Evolutionary conservation across 352 stramenopile genomes (phyloP), one percentile per base, ranked within the genome.

Genomic region (Plasmopara halstedii): DNA sequence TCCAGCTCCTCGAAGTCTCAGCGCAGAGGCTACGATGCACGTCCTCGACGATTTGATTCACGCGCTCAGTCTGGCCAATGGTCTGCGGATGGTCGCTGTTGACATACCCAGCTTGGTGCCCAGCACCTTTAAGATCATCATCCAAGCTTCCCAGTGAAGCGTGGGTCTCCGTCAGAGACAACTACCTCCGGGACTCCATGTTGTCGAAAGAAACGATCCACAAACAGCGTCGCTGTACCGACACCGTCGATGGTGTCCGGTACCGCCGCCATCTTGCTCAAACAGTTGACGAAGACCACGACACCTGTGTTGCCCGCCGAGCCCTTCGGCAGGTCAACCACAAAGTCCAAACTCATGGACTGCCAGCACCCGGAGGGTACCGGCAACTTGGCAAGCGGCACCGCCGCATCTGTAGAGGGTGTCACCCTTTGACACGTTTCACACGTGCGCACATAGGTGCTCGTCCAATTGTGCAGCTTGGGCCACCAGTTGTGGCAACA

Each of bases 241-340:
- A 32, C 18, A 32, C 29, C 29, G 20, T 48, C 29, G 3, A 48
- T 32, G 19, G 29, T 22, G 6, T 48, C 29, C 29, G 27, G 29
- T 19, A 40, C 42, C n/a, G 29, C 42, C 42, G 29, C 27, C 19
- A 48, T 46, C 26, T 44, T 42, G 38, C 37, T 41, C 7, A 38
- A 48, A 9, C 32, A 17, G 47, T 13, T 15, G 6, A 15, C 26
- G 11, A 31, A 31, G 26, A 31, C 26, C 26, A 31, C 26, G 26
- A 31, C 11, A 11, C 26, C 26, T 15, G 11, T 19, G 27, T 50
- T 27, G n/a, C n/a, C n/a, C n/a, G n/a, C n/a, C n/a, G n/a, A n/a
- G n/a, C n/a, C n/a, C n/a, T n/a, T n/a, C n/a, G n/a, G n/a, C n/a
- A n/a, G n/a, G n/a, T n/a, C n/a, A n/a, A n/a, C n/a, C n/a, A n/a